These are phyloP conservation scores for Acephala macrosclerotiorum DNA, from an alignment of 2,329 filamentous ascomycete species.

Conservation along the genomic window DNA sequence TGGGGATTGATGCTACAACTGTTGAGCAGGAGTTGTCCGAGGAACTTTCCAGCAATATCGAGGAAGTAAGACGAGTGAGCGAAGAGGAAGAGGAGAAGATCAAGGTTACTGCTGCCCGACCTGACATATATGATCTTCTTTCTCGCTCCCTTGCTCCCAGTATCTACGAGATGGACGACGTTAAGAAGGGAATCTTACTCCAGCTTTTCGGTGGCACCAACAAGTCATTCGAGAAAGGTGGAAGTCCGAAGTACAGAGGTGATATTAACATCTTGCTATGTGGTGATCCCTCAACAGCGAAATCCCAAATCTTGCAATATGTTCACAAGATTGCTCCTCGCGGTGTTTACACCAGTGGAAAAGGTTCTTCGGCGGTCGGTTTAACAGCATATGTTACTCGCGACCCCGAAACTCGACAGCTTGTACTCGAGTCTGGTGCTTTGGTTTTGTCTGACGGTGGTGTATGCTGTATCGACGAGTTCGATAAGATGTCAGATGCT, in stretches of 20 bases:
- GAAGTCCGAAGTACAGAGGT: constrained; percentile 92
- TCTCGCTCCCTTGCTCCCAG: constrained; percentile 91
- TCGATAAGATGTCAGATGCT: constrained; percentile 81
- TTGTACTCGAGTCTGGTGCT: constrained; percentile 78
- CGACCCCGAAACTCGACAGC: constrained; percentile 75
- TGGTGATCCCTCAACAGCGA: constrained; percentile 94
- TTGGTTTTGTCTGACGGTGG: constrained; percentile 77
- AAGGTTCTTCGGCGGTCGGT: constrained; percentile 79
- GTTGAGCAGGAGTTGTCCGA: constrained; percentile 77
- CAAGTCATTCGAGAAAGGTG: constrained; percentile 96
- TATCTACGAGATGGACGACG: constrained; percentile 97
- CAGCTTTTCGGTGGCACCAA: constrained; percentile 98
- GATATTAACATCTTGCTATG: constrained; percentile 98
- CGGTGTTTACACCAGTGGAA: constrained; percentile 79
- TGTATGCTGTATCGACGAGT: constrained; percentile 81
- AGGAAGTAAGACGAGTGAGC: constrained; percentile 83
- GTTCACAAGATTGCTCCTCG: constrained; percentile 97
- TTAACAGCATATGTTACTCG: constrained; percentile 80
- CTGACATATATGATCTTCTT: constrained; percentile 92
- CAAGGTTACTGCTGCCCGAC: constrained; percentile 76
- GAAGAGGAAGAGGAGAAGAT: constrained; percentile 92
- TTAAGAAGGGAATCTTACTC: constrained; percentile 97
- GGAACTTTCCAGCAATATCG: constrained; percentile 70
- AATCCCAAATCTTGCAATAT: constrained; percentile 93
- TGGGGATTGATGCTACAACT: constrained; percentile 90